These are phyloP conservation scores for Plasmodium fragile DNA, from an alignment of 169 alveolate genomes.

Conservation along the genomic window DNA sequence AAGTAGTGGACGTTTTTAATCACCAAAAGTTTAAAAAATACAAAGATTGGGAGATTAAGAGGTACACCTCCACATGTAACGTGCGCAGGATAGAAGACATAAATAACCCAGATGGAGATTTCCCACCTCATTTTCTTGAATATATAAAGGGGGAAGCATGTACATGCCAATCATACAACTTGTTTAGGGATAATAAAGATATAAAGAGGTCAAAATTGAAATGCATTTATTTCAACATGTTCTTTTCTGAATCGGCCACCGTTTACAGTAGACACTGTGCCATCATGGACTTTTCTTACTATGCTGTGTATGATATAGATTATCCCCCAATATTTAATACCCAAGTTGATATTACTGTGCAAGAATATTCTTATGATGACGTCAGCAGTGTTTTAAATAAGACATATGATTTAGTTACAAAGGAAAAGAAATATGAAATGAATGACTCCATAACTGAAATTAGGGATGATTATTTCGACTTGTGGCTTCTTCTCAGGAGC, in stretches of 20 bases:
- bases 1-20: slow-evolving; percentile 56
- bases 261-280: slow-evolving; percentile 61
- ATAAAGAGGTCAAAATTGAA: slow-evolving; percentile 61
- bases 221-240: slow-evolving; percentile 58
- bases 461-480: slow-evolving; percentile 68
- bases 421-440: slow-evolving; percentile 64
- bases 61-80: slow-evolving; percentile 24
- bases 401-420: slow-evolving; percentile 56
- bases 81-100: slow-evolving; percentile 45
- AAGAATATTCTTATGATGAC: slow-evolving; percentile 69
- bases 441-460: slow-evolving; percentile 69
- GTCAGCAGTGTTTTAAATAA: slow-evolving; percentile 33
- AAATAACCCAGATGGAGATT: slow-evolving; percentile 21
- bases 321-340: slow-evolving; percentile 76
- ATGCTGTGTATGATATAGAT: slow-evolving; percentile 64
- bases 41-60: slow-evolving; percentile 10
- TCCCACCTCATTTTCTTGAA: slow-evolving; percentile 58
- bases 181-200: slow-evolving; percentile 33
- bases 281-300: slow-evolving; percentile 21
- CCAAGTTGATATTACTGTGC: slow-evolving; percentile 49
- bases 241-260: slow-evolving; percentile 40
- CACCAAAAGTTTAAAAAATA: slow-evolving; percentile 38
- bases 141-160: slow-evolving; percentile 66
- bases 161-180: slow-evolving; percentile 45
- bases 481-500: slow-evolving; percentile 59